Evolutionary conservation across 192 early-diverging fungal genomes (phyloP).

Genomic region (Podila epigama): DNA sequence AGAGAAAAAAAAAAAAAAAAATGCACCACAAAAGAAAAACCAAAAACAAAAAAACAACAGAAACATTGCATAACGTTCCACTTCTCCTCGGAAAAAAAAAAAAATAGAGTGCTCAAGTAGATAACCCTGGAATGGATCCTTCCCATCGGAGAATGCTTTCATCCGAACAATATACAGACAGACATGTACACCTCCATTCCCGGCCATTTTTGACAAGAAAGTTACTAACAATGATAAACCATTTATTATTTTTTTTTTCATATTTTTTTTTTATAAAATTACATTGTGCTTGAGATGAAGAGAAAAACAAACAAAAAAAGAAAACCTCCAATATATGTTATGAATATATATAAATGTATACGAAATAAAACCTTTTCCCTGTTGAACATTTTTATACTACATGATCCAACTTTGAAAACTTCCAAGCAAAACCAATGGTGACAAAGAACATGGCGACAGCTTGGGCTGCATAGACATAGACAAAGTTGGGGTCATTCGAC

Average conservation of each 20-base stretch:
- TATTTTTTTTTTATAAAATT: too few species aligned
- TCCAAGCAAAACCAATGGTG: conserved; percentile 59
- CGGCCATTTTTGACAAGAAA: too few species aligned
- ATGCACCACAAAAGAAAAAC: not conserved
- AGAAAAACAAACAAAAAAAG: not conserved
- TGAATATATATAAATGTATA: too few species aligned
- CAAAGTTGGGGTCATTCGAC: conserved; percentile 62
- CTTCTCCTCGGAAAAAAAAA: not conserved
- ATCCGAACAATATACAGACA: not conserved
- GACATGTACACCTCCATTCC: too few species aligned
- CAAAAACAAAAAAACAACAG: not conserved
- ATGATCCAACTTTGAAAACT: conserved; percentile 62
- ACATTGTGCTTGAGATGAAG: too few species aligned
- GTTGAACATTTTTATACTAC: conserved; percentile 34
- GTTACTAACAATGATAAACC: too few species aligned
- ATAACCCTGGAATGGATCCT: not conserved
- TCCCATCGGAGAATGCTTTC: not conserved
- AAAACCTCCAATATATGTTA: not conserved
- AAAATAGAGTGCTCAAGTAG: not conserved
- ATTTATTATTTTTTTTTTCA: too few species aligned
- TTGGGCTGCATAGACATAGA: conserved; percentile 64
- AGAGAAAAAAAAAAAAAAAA: not conserved
- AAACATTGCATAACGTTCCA: not conserved
- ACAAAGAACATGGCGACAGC: conserved; percentile 49
- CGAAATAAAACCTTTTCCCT: not conserved